Evolutionary conservation across 2,329 filamentous ascomycete genomes (phyloP), one percentile per base, ranked within the genome.

Genomic region (Colletotrichum zoysiae): DNA sequence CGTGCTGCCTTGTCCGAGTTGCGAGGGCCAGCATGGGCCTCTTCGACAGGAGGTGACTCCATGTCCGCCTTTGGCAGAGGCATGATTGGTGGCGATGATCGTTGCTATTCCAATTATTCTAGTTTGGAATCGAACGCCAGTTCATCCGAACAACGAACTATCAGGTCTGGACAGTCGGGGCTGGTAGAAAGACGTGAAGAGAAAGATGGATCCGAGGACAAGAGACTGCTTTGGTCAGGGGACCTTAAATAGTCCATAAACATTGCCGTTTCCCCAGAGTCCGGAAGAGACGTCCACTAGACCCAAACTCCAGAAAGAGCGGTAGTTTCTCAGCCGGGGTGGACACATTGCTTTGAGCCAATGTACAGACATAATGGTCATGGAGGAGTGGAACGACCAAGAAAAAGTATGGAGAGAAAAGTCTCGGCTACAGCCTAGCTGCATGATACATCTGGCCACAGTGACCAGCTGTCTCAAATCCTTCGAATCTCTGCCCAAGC

Each of bases 331-430:
- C 8, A 56, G 20, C 33, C 38, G 53, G 58, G 59, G 60, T 38
- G 55, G 26, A 65, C 23, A 72, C 40, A 42, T 59, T 11, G 48
- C 48, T 42, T n/a, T 33, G 55, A 30, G 48, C 65, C 59, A 72
- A 72, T 72, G 40, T 35, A 26, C 20, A 12, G n/a, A 42, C 60
- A 56, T 8, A n/a, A 55, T 48, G 23, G 5, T 35, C 18, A 64
- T 64, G 70, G 60, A 70, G 33, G 70, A 72, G 70, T 72, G 70
- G 70, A 42, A 69, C 60, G 48, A 70, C 42, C 70, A 60, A 69
- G 70, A 56, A 66, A 20, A 9, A 35, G 23, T 35, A 61, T 56
- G 59, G 59, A 48, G 60, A 38, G n/a, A 38, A 67, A 46, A 50
- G 53, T n/a, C 40, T 50, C 40, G 56, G 58, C 40, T 56, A 33